These are phyloP conservation scores for Closterium sp. DNA, from an alignment of 139 green algal genomes.

Conservation along the genomic window DNA sequence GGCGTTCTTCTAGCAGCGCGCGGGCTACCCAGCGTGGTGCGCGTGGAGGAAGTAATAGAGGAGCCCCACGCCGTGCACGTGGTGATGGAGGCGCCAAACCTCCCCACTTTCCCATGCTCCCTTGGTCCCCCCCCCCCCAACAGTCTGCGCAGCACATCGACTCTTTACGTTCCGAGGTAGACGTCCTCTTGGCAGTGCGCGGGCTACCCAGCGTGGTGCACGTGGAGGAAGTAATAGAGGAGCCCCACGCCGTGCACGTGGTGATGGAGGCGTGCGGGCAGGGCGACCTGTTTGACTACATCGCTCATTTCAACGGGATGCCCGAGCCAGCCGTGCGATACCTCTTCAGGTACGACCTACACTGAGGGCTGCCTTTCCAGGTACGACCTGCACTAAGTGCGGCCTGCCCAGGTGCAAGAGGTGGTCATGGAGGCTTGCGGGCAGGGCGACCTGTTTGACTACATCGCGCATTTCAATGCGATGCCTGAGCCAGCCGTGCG, in stretches of 20 bases:
- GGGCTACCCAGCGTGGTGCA: too few relatives aligned
- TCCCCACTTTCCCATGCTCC: too few relatives aligned
- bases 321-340: neutral
- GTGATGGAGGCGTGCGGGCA: neutral
- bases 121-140: too few relatives aligned
- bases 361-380: too few relatives aligned
- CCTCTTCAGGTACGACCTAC: neutral
- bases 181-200: too few relatives aligned
- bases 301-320: neutral
- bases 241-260: too few relatives aligned
- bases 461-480: neutral
- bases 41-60: neutral
- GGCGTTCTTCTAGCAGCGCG: neutral
- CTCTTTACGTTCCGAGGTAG: too few relatives aligned
- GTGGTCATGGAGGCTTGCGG: neutral
- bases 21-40: neutral
- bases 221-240: too few relatives aligned
- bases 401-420: too few relatives aligned
- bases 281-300: constrained; percentile 2
- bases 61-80: neutral
- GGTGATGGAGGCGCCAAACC: neutral
- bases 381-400: too few relatives aligned
- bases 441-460: neutral
- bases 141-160: too few relatives aligned
- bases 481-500: too few relatives aligned